Base-by-base conservation (phyloP, 2,329 filamentous ascomycete genomes). In the Aureobasidium subglaciale region DNA sequence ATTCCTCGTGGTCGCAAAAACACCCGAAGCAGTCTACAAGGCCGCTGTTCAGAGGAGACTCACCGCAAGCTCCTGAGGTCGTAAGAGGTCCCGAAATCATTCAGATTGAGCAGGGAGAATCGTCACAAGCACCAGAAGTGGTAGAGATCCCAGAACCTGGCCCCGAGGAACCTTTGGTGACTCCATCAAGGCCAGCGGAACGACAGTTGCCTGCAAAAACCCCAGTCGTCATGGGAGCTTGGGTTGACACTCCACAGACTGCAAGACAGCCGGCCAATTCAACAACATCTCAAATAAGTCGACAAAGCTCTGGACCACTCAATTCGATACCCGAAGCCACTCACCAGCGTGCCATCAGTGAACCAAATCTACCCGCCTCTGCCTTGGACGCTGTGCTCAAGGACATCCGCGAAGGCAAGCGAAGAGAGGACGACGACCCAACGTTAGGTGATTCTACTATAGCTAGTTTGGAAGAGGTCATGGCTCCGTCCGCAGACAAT, bases 381-480 rank as follows among this genome's bases (percentile, higher is more conserved):
- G 60, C 60, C 1, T 58, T 62, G 7, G 55, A 60, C 16, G 37
- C 48, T 13, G 67, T 67, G 2, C 65, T 77, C 5, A 67, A 71
- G 52, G 70, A 72, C 16, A 64, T 77, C 16, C 64, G 76, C 1
- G 63, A 68, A 50, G 67, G 42, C 11, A 56, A 72, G 60, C 70
- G 70, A 5, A 68, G 52, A 34, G 58, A 58, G 15, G 65, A 63
- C 9, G 58, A 62, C 13, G 66, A 70, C 16, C 48, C 57, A 13
- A 62, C 65, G 29, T 69, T 70, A 35, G 75, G 74, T 32, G 75
- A 78, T 27, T 73, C 71, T 16, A 78, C 75, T 3, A 71, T 77
- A 40, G 70, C 74, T 42, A 76, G 74, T 3, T 65, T 78, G 7
- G 73, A 77, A 61, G 71, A 74, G 32, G 68, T 78, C 11, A 68